Percentiles rank a stretch among this genome's conserved stretches.
Evolutionary conservation across 176 grass and related monocot genomes (phyloP).

Genomic region (Oryza officinalis): DNA sequence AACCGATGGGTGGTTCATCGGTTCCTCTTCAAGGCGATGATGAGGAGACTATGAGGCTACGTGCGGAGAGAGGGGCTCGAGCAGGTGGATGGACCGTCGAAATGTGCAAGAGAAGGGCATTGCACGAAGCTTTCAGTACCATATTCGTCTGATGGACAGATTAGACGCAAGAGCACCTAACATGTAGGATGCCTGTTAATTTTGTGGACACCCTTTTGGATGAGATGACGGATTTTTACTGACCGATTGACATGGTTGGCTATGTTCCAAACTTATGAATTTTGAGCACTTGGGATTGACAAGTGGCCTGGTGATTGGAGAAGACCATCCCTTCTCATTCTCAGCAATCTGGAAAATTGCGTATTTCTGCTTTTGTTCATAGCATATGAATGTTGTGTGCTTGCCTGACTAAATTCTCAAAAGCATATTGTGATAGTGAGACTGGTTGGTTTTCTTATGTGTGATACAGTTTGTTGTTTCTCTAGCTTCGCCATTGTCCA

Average conservation of each 20-base stretch:
- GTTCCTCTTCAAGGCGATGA: conserved; percentile 73
- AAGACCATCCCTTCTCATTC: neutral
- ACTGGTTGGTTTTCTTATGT: neutral
- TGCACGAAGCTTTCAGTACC: conserved; percentile 80
- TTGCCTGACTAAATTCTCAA: neutral
- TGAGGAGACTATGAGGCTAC: conserved; percentile 61
- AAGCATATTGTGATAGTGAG: neutral
- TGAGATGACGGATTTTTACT: neutral
- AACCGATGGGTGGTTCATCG: conserved; percentile 44
- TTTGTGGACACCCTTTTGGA: neutral
- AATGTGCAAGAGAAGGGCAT: conserved; percentile 71
- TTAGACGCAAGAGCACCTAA: neutral
- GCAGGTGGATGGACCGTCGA: conserved; percentile 89
- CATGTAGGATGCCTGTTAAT: neutral
- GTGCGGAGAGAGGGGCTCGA: conserved; percentile 55
- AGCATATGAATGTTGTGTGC: neutral
- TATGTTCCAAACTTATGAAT: neutral
- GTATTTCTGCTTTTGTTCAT: neutral
- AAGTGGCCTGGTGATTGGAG: neutral
- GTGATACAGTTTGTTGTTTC: neutral
- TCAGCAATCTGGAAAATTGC: conserved; percentile 24
- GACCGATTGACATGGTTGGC: neutral
- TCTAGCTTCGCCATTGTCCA: neutral
- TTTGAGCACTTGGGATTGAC: neutral
- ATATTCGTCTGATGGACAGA: conserved; percentile 64